Base-by-base conservation (phyloP, 768 basidiomycete species). In the Serendipita sp. region DNA sequence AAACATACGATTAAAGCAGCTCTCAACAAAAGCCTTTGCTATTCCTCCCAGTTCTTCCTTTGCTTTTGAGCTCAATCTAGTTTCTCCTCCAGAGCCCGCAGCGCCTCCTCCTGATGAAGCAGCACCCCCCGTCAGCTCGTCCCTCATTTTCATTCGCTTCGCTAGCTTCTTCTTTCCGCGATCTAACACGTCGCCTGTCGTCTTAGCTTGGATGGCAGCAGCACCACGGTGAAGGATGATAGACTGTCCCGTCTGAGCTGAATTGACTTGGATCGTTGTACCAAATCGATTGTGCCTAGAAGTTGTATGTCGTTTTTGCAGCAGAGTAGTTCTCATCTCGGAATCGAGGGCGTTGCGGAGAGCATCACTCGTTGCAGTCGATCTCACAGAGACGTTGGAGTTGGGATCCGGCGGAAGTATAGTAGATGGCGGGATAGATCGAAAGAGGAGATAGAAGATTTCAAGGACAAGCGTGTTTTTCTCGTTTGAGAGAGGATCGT, bases 251-350 rank as follows among this genome's bases (percentile, higher is more conserved):
- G 56, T 60, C n/a, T 60, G 73, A 66, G 85, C 87, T 47, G 88
- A 77, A 67, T 79, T 82, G 63, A 99, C 86, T 23, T 87, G 77
- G 68, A 98, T 86, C 7, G 94, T 98, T 2, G 96, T 98, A 1
- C 96, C 96, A 74, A 99, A 99, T 56, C 94, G 85, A 30, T 92
- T 91, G 75, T 99, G 96, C 36, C 96, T 82, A 23, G 91, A 89
- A 63, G 85, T 75, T 3, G 81, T 76, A 56, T 78, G 76, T 56
- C 83, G 79, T 0, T 82, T 78, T 30, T 80, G 72, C 64, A 83
- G 78, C 38, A 79, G 78, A 66, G 84, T 85, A 46, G 77, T 78
- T 65, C 80, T 81, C 67, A 83, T 83, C 75, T 99, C 96, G 38
- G 79, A 75, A 2, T 84, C 85, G 15, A 99, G 81, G 62, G 97